Evolutionary conservation across 495 filamentous ascomycete genomes (phyloP).

Genomic region (Bacidia rubella): DNA sequence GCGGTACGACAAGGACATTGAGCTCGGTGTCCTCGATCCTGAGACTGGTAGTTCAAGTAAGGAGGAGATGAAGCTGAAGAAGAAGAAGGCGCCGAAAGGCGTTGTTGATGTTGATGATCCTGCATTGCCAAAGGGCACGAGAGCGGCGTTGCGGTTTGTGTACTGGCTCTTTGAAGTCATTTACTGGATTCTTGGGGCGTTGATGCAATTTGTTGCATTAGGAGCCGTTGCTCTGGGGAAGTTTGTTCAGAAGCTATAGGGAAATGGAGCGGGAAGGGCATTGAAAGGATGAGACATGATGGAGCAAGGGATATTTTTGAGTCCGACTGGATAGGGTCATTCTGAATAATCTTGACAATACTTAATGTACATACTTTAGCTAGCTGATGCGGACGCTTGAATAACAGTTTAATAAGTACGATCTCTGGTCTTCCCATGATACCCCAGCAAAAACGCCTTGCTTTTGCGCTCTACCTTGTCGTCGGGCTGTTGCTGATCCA

Average conservation of each 20-base stretch:
- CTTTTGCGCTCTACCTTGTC: too few species aligned
- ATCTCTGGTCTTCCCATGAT: too few species aligned
- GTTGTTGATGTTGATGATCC: constrained; percentile 15
- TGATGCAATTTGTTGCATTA: constrained; percentile 15
- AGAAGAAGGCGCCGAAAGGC: constrained; percentile 8
- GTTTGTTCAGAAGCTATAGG: constrained; percentile 11
- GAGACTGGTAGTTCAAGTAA: neutral
- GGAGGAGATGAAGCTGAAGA: constrained; percentile 1
- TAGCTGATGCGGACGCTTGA: neutral
- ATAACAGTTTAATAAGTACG: too few species aligned
- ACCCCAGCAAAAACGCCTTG: too few species aligned
- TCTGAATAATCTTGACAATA: neutral
- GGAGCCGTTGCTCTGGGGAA: constrained; percentile 15
- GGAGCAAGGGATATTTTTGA: neutral
- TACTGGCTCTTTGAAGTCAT: constrained; percentile 17
- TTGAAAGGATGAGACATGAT: neutral
- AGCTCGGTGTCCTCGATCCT: constrained; percentile 5
- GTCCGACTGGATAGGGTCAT: neutral
- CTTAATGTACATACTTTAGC: neutral
- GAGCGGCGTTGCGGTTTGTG: constrained; percentile 14
- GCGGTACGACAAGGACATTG: constrained; percentile 14
- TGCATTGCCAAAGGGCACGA: constrained; percentile 13
- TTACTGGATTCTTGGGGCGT: constrained; percentile 18
- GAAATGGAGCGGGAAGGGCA: neutral
- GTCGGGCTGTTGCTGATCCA: too few species aligned